Base-by-base conservation (phyloP, 257 asterid genomes). In the Ballota nigra region DNA sequence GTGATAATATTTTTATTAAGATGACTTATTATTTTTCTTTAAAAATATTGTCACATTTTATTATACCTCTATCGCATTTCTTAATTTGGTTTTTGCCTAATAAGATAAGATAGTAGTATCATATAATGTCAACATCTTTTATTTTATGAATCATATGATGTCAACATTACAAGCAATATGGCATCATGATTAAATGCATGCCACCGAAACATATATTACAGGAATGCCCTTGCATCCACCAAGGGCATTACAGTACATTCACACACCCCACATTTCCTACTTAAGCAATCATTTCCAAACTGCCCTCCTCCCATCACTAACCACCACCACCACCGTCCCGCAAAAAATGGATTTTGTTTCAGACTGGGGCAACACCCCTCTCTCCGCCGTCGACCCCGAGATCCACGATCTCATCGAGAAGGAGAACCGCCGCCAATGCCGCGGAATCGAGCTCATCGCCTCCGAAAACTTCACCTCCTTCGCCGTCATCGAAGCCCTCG, bases 391-490 rank as follows among this genome's bases (percentile, higher is more conserved):
- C 33, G 90, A 85, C 64, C 90, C 90, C 4, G 90, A 83, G 56
- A 85, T 85, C 85, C 75, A 83, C 70, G 90, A 85, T 65, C 90
- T 85, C 36, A 85, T 85, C 60, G 90, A 85, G 83, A 83, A 83
- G 78, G 90, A 85, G 72, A 85, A 85, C 64, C 88, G 88, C 81
- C 90, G 90, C 69, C 90, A 85, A 65, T 83, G 90, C 83, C 86
- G 81, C 71, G 88, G 90, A 7, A 85, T 85, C 82, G 90, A 85
- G 84, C 88, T 83, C 73, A 85, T 85, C 70, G 93, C 96, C 4
- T 92, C 98, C 1, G 96, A 92, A 75, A 92, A 92, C 45, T 89
- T 92, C 92, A 92, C 98, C 51, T 85, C 90, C 72, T 83, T 85
- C 85, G 88, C 88, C 74, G 90, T 85, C 1, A 85, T 85, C 64